phyloP scores from a whole-genome alignment of 2,329 filamentous ascomycete species.

The Ophiostoma sp. region DNA sequence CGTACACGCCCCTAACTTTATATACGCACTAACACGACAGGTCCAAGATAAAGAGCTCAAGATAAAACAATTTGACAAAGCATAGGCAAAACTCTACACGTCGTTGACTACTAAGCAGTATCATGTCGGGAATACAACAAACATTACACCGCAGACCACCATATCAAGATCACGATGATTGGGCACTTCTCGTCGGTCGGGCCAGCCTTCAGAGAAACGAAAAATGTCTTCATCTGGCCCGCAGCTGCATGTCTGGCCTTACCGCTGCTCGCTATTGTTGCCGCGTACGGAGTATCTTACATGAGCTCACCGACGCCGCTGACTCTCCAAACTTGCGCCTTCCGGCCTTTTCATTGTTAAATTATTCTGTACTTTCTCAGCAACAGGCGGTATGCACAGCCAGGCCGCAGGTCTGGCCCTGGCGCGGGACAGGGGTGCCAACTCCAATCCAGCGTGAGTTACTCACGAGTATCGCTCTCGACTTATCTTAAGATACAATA shows the following conservation, averaged over 20 bases:
- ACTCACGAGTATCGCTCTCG: not conserved
- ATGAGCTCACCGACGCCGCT: no score
- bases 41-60: no score
- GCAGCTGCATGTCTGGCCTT: conserved; percentile 8
- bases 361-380: not conserved
- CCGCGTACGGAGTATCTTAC: no score
- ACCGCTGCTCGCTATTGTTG: not conserved
- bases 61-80: no score
- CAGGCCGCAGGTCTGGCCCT: not conserved
- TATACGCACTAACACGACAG: no score
- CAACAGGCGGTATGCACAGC: conserved; percentile 15
- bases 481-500: not conserved
- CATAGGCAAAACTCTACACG: no score
- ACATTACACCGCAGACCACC: no score
- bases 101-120: no score
- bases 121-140: no score
- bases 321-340: not conserved
- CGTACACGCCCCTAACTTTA: no score
- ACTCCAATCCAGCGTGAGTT: no score
- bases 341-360: no score
- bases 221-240: not conserved
- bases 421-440: not conserved
- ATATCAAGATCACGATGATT: not conserved
- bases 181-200: not conserved
- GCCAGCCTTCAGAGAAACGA: not conserved